Evolutionary conservation across 208 protist species (phyloP).

Genomic region (Leptomonas seymouri): DNA sequence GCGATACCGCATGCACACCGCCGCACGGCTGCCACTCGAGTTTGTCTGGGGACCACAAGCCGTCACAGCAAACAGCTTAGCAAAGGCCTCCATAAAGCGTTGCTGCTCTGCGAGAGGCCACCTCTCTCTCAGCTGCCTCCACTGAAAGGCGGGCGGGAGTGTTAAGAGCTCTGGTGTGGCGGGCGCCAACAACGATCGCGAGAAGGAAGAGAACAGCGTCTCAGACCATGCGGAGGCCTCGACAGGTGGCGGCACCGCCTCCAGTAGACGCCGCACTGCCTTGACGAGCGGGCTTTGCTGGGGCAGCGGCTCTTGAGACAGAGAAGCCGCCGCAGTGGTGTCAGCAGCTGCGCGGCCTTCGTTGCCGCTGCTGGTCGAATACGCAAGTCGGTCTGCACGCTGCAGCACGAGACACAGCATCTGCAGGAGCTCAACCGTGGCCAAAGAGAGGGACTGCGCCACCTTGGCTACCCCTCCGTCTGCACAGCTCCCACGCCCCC

Average conservation of each 20-base stretch:
- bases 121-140: constrained; percentile 10
- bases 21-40: too few relatives aligned
- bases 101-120: constrained; percentile 9
- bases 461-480: not conserved
- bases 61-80: not conserved
- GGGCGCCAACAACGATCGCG: not conserved
- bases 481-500: not conserved
- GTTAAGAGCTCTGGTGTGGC: not conserved
- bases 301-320: not conserved
- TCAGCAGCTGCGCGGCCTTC: too few relatives aligned
- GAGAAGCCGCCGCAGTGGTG: not conserved
- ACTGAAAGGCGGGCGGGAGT: constrained; percentile 20
- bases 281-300: not conserved
- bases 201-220: not conserved
- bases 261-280: not conserved
- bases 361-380: not conserved
- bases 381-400: not conserved
- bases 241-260: not conserved
- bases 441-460: not conserved
- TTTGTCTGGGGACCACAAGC: too few relatives aligned
- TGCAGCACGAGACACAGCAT: constrained; percentile 19
- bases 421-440: constrained; percentile 21
- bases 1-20: constrained; percentile 25
- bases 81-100: not conserved
- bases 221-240: not conserved